A percentile compares a stretch with the other conserved stretches of the same genome.
Conservation (phyloP, 805 yeast species). For the Kodamaea neixiangensis region DNA sequence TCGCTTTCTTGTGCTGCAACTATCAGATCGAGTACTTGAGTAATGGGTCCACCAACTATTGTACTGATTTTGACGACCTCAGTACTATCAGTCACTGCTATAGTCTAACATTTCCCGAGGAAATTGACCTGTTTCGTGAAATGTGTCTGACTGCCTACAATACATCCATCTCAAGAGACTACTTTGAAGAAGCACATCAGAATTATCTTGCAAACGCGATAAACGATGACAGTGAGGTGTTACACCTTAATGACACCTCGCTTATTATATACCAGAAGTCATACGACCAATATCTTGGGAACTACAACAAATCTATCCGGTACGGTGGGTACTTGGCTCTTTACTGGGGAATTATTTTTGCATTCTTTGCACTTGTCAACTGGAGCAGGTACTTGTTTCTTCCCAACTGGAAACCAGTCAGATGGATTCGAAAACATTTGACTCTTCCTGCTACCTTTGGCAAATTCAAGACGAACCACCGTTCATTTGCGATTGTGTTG, state of each 20-base stretch:
- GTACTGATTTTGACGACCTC: conserved; percentile 25
- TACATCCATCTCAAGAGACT: conserved; percentile 21
- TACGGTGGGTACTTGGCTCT: conserved; percentile 28
- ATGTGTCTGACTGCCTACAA: conserved; percentile 26
- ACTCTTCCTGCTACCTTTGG: conserved; percentile 43
- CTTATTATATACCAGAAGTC: conserved; percentile 24
- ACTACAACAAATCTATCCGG: conserved; percentile 43
- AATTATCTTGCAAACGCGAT: conserved; percentile 7
- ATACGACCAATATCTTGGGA: conserved; percentile 41
- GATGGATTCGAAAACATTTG: conserved; percentile 29
- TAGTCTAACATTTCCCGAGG: conserved; percentile 22
- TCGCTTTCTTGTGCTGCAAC: conserved; percentile 34
- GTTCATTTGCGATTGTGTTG: conserved; percentile 20
- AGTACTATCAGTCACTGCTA: conserved; percentile 42
- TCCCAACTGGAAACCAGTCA: conserved; percentile 21
- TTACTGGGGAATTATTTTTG: conserved; percentile 35
- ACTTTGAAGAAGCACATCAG: conserved; percentile 23
- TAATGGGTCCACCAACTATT: conserved; percentile 4
- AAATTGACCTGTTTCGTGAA: conserved; percentile 25
- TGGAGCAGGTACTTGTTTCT: conserved; percentile 33
- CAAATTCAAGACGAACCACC: conserved; percentile 28
- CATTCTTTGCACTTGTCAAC: conserved; percentile 27
- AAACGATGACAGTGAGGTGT: conserved; percentile 20
- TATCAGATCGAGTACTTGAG: conserved; percentile 19
- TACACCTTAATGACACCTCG: conserved; percentile 22